Evolutionary conservation across 106 monocot genomes (phyloP), one percentile per base, ranked within the genome.

Genomic region (Ottelia alismoides): DNA sequence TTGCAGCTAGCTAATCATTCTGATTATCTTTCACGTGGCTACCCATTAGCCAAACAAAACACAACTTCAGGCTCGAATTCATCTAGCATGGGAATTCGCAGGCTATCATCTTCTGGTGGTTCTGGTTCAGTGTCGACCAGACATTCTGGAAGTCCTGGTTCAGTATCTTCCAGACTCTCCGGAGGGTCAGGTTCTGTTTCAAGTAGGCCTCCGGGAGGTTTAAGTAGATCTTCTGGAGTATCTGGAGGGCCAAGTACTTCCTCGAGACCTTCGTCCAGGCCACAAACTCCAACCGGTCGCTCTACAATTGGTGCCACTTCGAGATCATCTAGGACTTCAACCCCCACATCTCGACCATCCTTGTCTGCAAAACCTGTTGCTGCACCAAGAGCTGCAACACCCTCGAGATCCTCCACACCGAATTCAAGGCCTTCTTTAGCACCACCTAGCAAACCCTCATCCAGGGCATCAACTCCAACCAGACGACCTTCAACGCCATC

Each of bases 1-100:
- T 30, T 69, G 57, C 73, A 88, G 88, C 75, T 88, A 57, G 73
- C 88, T 16, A 76, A 79, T 63, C 61, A 49, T 49, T 61, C 68
- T 14, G 81, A 72, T 56, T 51, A 69, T 65, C 22, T 72, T 17
- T 51, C 56, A 44, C 69, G 75, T 26, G 65, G 56, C 26, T 67
- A 28, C 46, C 51, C 52, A 1, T 28, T 70, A 18, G 56, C 78
- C 28, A 71, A 55, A 29, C 76, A 75, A 30, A 63, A 56, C 26
- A 30, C 55, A 70, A 76, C 79, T 20, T 61, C 69, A 45, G 54
- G 60, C 47, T 58, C 65, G 51, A 76, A 53, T 23, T 64, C 69
- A 3, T 25, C 12, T n/a, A n/a, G n/a, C 25, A 2, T 47, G 19
- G 75, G 57, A 54, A 70, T 53, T 32, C 62, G 65, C 7, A 69